Conservation (phyloP, 306 rosid genomes). For the Senna siamea region DNA sequence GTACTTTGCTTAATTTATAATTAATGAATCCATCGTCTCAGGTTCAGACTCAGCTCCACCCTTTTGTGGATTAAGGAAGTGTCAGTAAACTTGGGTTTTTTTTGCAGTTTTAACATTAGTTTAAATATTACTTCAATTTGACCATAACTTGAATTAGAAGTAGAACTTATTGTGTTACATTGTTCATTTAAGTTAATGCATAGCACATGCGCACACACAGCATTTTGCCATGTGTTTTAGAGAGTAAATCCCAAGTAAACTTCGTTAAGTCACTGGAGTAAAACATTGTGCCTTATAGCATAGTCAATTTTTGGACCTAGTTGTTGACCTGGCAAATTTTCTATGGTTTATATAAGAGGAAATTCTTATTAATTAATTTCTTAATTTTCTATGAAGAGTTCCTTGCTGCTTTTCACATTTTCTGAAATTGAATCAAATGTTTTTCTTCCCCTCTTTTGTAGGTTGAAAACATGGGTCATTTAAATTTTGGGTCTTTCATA, state of each 20-base stretch:
- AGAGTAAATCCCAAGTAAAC: not conserved
- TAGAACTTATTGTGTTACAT: not conserved
- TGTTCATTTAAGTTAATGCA: not conserved
- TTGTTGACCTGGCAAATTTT: not conserved
- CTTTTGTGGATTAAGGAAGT: conserved; percentile 8
- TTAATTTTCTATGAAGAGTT: conserved; percentile 4
- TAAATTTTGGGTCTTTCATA: conserved; percentile 82
- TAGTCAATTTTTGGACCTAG: not conserved
- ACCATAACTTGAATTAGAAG: conserved; percentile 6
- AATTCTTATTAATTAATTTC: not conserved
- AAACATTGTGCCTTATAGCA: not conserved
- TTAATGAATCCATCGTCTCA: not conserved
- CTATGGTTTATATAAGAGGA: not conserved
- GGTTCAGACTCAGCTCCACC: not conserved
- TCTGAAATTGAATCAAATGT: conserved; percentile 3
- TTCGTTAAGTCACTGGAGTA: not conserved
- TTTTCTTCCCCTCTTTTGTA: conserved; percentile 39
- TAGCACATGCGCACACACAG: too few species aligned
- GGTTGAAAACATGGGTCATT: conserved; percentile 95
- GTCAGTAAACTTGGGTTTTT: not conserved
- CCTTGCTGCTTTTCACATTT: conserved; percentile 9
- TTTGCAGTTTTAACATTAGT: not conserved
- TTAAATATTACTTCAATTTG: not conserved
- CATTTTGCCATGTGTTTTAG: not conserved
- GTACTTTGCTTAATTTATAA: not conserved